Percentiles rank a stretch among this genome's conserved stretches.
These are phyloP conservation scores for Myxozyma vanderwaltii DNA, from an alignment of 805 yeast genomes.

Conservation along the genomic window DNA sequence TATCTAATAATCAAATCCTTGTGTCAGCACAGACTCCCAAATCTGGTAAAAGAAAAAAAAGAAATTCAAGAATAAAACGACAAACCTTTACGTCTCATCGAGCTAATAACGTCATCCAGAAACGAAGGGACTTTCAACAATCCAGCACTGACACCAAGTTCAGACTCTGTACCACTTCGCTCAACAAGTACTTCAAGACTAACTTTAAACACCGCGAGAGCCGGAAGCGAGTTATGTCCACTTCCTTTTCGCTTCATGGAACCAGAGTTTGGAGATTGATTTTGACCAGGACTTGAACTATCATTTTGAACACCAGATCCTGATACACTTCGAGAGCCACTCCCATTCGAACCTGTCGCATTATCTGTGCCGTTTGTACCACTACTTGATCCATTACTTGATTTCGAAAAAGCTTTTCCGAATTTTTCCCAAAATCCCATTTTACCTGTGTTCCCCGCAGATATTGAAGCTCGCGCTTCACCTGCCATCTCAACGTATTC, in stretches of 20 bases:
- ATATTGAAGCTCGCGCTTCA: background rate
- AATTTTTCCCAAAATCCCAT: slow-evolving; percentile 52
- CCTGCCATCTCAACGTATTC: slow-evolving; percentile 44
- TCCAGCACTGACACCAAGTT: slow-evolving; percentile 79
- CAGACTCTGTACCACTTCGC: slow-evolving; percentile 78
- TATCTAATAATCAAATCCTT: slow-evolving; percentile 35
- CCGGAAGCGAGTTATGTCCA: background rate
- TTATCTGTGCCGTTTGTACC: background rate
- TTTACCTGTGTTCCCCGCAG: slow-evolving; percentile 39
- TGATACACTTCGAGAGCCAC: background rate
- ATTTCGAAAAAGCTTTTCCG: slow-evolving; percentile 45
- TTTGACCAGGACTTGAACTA: background rate
- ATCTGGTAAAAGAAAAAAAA: background rate
- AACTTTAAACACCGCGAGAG: slow-evolving; percentile 70
- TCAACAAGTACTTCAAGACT: slow-evolving; percentile 68
- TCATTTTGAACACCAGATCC: background rate
- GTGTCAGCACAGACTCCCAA: background rate
- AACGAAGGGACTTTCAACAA: slow-evolving; percentile 80
- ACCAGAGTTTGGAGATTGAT: background rate
- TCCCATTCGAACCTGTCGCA: slow-evolving; percentile 2
- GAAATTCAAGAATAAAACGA: slow-evolving; percentile 50
- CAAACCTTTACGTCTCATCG: slow-evolving; percentile 87
- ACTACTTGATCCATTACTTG: slow-evolving; percentile 32
- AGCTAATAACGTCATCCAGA: slow-evolving; percentile 80
- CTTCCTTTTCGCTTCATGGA: slow-evolving; percentile 24